Evolutionary conservation across 1,284 basidiomycete genomes (phyloP).

Genomic region (Inonotus hispidus): DNA sequence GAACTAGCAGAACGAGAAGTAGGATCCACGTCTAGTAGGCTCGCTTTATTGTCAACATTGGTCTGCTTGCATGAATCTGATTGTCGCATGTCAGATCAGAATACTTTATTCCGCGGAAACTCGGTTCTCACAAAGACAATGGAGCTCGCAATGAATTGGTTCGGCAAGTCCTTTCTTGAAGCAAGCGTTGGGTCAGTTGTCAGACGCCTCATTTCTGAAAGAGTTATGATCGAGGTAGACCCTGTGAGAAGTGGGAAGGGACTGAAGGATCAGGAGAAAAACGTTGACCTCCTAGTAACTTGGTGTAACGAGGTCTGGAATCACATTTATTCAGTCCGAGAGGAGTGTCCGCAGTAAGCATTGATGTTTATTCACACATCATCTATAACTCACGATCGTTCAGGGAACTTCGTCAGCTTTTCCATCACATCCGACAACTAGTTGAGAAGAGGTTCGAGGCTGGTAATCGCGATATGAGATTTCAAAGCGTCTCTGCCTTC

Average conservation of each 20-base stretch:
- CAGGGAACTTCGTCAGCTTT: conserved; percentile 72
- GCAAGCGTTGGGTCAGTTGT: conserved; percentile 66
- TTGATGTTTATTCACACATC: conserved; percentile 17
- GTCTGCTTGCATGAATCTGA: neutral
- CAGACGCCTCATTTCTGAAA: conserved; percentile 62
- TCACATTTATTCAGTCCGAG: conserved; percentile 66
- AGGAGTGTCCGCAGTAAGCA: conserved; percentile 68
- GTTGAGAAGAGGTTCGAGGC: conserved; percentile 59
- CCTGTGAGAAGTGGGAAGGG: conserved; percentile 56
- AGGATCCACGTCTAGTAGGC: conserved; percentile 42
- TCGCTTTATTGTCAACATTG: neutral
- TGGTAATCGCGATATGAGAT: conserved; percentile 53
- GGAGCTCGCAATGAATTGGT: conserved; percentile 71
- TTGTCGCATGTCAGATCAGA: conserved; percentile 42
- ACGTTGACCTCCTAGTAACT: conserved; percentile 49
- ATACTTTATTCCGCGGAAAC: conserved; percentile 74
- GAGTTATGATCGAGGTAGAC: conserved; percentile 74
- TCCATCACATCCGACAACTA: conserved; percentile 63
- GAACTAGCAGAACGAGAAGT: conserved; percentile 65
- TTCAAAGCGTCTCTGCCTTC: conserved; percentile 81
- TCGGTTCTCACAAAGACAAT: conserved; percentile 76
- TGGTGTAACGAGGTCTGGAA: conserved; percentile 80
- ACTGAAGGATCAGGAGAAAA: conserved; percentile 56
- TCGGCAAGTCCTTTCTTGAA: conserved; percentile 72
- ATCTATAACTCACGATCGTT: conserved; percentile 17